Evolutionary conservation across 441 rosid species (phyloP).

Genomic region (Biscutella laevigata): DNA sequence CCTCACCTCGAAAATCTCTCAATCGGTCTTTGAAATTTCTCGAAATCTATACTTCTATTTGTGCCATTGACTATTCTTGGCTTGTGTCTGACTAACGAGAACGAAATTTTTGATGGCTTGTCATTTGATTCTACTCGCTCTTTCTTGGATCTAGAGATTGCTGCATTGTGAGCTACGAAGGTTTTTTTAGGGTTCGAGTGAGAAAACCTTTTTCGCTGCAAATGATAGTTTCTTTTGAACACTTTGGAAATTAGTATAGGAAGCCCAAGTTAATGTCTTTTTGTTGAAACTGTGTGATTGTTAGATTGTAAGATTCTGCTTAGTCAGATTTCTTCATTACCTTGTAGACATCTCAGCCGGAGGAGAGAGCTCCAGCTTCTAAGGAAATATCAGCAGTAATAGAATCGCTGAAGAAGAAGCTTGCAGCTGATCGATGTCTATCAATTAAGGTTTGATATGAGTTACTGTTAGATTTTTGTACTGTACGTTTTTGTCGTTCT

Average conservation of each 20-base stretch:
- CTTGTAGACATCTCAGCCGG: conserved; percentile 20
- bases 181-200: neutral
- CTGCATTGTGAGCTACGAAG: conserved; percentile 28
- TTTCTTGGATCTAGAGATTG: conserved; percentile 3
- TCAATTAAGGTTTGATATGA: conserved; percentile 47
- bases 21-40: neutral
- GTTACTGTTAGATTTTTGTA: neutral
- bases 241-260: neutral
- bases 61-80: neutral
- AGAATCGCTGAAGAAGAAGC: conserved; percentile 60
- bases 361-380: conserved; percentile 28
- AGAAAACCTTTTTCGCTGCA: neutral
- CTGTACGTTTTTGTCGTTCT: conserved; percentile 1
- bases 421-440: conserved; percentile 55
- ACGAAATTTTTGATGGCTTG: neutral
- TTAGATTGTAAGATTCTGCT: no score
- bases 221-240: neutral
- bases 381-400: conserved; percentile 51
- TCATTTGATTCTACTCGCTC: neutral
- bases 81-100: conserved; percentile 9
- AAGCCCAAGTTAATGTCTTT: neutral
- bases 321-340: neutral
- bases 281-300: neutral
- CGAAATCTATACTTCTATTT: conserved; percentile 6
- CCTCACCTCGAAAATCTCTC: neutral